These are phyloP conservation scores for Escallonia rubra DNA, from an alignment of 129 eudicot species.

Conservation along the genomic window DNA sequence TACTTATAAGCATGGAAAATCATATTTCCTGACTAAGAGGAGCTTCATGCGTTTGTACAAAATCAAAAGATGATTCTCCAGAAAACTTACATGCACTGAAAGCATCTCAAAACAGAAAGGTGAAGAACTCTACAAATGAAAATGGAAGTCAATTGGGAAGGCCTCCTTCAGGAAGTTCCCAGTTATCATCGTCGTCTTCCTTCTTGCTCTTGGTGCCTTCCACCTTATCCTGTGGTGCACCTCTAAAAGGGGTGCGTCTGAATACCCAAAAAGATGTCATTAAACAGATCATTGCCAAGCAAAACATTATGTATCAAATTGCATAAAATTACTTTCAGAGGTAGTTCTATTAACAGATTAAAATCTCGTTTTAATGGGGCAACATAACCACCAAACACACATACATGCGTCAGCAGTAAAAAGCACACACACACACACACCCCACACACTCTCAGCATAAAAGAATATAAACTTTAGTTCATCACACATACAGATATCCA, in stretches of 20 bases:
- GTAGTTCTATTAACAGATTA: not conserved
- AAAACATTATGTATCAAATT: not conserved
- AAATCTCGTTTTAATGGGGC: not conserved
- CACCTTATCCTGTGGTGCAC: constrained; percentile 28
- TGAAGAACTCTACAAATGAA: constrained; percentile 6
- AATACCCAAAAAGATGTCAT: constrained; percentile 3
- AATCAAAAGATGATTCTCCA: not conserved
- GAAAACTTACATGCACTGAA: constrained; percentile 3
- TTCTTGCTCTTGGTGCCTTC: constrained; percentile 42
- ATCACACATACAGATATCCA: no score
- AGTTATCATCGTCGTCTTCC: constrained; percentile 68
- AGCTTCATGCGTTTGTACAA: not conserved
- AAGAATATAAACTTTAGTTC: no score
- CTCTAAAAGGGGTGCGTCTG: constrained; percentile 58
- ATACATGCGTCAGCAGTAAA: not conserved
- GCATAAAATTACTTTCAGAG: not conserved
- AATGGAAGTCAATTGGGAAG: constrained; percentile 29
- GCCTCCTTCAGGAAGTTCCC: constrained; percentile 63
- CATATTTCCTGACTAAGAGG: not conserved
- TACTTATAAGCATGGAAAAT: not conserved
- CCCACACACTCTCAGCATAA: no score
- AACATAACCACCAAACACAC: not conserved
- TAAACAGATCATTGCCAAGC: not conserved
- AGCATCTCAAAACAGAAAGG: constrained; percentile 6
- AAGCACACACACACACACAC: no score